A percentile compares a stretch with the other conserved stretches of the same genome.
Evolutionary conservation across 1,284 basidiomycete genomes (phyloP).

Genomic region (Coniophora puteana): DNA sequence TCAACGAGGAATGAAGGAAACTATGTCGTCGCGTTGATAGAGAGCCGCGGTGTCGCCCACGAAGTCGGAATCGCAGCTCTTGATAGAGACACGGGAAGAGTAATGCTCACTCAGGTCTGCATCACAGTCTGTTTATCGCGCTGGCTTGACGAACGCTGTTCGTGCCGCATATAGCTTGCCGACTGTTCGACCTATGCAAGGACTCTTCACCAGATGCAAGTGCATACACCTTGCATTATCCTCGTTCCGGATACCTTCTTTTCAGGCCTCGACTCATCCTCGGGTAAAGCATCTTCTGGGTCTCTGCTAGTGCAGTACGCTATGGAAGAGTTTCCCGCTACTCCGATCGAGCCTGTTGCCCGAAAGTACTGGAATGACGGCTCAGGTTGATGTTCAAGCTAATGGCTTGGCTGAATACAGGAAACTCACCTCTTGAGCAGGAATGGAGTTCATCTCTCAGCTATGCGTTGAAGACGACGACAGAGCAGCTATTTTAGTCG

Average conservation of each 20-base stretch:
- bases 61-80: slow-evolving; percentile 86
- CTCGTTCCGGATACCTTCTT: slow-evolving; percentile 80
- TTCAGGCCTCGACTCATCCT: slow-evolving; percentile 46
- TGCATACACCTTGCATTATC: slow-evolving; percentile 69
- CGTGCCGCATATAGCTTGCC: slow-evolving; percentile 60
- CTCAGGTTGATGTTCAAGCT: slow-evolving; percentile 45
- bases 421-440: slow-evolving; percentile 37
- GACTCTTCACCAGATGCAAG: slow-evolving; percentile 81
- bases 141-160: not conserved
- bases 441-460: slow-evolving; percentile 73
- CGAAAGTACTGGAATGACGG: slow-evolving; percentile 81
- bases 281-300: slow-evolving; percentile 41
- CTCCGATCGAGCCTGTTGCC: slow-evolving; percentile 64
- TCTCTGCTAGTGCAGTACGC: slow-evolving; percentile 72
- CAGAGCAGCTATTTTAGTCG: slow-evolving; percentile 69
- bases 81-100: slow-evolving; percentile 76
- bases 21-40: slow-evolving; percentile 65
- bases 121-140: slow-evolving; percentile 9
- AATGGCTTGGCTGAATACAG: slow-evolving; percentile 9
- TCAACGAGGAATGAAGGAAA: slow-evolving; percentile 56
- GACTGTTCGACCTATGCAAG: slow-evolving; percentile 86
- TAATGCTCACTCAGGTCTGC: slow-evolving; percentile 66
- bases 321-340: slow-evolving; percentile 68
- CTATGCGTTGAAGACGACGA: slow-evolving; percentile 76
- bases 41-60: slow-evolving; percentile 70